These are phyloP conservation scores for Ensete ventricosum DNA, from an alignment of 176 grass and related monocot species.

Conservation along the genomic window DNA sequence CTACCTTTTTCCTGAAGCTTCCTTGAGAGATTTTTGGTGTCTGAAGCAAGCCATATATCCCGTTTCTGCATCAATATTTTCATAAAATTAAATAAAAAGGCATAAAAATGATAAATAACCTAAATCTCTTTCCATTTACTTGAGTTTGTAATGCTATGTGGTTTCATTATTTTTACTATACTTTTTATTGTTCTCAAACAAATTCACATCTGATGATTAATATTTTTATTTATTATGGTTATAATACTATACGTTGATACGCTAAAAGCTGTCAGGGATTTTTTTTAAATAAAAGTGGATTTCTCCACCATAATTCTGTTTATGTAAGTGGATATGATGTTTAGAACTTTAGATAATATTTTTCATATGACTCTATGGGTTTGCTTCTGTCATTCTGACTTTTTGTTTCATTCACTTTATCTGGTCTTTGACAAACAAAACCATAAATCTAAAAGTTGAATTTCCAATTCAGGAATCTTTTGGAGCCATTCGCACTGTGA, in stretches of 20 bases:
- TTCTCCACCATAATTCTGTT: background rate
- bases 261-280: background rate
- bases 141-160: no score
- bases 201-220: no score
- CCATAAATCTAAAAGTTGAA: background rate
- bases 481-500: slow-evolving; percentile 87
- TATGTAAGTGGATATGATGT: background rate
- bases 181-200: no score
- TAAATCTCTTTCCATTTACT: no score
- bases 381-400: background rate
- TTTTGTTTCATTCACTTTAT: background rate
- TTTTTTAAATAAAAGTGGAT: background rate
- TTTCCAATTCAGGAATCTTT: slow-evolving; percentile 69
- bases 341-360: background rate
- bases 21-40: no score
- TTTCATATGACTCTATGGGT: background rate
- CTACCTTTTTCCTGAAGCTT: no score
- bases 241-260: no score
- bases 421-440: slow-evolving; percentile 6
- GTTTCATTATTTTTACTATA: no score
- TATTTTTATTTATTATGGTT: no score
- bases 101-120: no score
- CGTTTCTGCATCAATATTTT: background rate
- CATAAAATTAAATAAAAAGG: background rate
- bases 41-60: background rate